Evolutionary conservation across 352 stramenopile genomes (phyloP), one percentile per base, ranked within the genome.

Genomic region (Pythium grandisporangium): DNA sequence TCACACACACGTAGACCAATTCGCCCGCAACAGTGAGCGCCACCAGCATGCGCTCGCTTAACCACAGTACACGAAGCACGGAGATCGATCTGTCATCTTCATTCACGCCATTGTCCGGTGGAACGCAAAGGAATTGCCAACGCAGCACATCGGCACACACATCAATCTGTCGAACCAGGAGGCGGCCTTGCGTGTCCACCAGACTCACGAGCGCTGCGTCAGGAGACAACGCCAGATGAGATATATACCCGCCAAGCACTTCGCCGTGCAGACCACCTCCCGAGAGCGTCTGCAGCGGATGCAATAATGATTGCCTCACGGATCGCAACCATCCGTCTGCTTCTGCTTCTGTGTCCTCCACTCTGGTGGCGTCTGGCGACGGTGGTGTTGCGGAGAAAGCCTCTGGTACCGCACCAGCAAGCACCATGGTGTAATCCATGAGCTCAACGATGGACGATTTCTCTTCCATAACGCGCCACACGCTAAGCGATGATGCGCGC

Each of bases 401-500:
- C n/a, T n/a, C n/a, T n/a, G 27, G 27, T 32, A 32, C 8, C 14
- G 27, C 8, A 14, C 27, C 27, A 14, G 52, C 68, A 12, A 82
- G 24, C 1, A 86, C 53, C 55, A 89, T 83, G 13, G 72, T 84
- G 40, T 66, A 82, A 38, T 89, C 75, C 20, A 86, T 45, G 27
- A 89, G 30, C 26, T 86, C 72, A 2, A 55, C 55, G 25, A 64
- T 51, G 14, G 79, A 60, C 37, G 69, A 70, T 22, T 41, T 52
- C 3, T 57, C 51, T 32, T 8, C 8, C 7, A 25, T 17, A 16
- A 89, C 43, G 36, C 57, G 63, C 75, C 75, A 89, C 13, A 84
- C 70, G 42, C 64, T 86, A 22, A 89, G 33, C 3, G 75, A 84
- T 1, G 72, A 85, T 17, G 66, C 70, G 29, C 63, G 51, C 3